Percentiles rank a stretch among this genome's conserved stretches.
Conservation (phyloP, 192 early-diverging fungal species). For the Umbelopsis sp. region DNA sequence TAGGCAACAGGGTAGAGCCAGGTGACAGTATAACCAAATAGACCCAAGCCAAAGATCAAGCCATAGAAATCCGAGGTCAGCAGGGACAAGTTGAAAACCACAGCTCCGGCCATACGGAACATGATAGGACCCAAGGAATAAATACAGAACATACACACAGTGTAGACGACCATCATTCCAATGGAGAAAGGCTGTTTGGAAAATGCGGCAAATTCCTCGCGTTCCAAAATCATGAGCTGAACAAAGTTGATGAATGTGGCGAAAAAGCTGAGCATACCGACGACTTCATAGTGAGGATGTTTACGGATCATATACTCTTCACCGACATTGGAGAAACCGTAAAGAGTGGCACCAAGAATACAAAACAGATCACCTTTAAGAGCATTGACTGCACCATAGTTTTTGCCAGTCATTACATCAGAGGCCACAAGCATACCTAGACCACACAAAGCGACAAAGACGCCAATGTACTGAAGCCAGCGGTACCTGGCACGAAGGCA, state of each 20-base stretch:
- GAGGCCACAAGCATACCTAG: slow-evolving; percentile 67
- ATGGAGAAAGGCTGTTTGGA: slow-evolving; percentile 31
- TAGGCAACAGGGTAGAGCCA: slow-evolving; percentile 70
- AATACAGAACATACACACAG: slow-evolving; percentile 68
- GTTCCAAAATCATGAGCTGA: slow-evolving; percentile 71
- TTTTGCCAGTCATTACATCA: slow-evolving; percentile 64
- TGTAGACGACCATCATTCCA: slow-evolving; percentile 66
- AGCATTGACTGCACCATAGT: slow-evolving; percentile 54
- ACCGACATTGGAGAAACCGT: slow-evolving; percentile 71
- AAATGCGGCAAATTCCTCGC: slow-evolving; percentile 47
- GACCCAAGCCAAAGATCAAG: slow-evolving; percentile 69
- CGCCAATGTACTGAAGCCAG: slow-evolving; percentile 69
- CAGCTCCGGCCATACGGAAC: slow-evolving; percentile 70
- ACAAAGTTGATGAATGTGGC: slow-evolving; percentile 72
- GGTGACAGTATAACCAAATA: slow-evolving; percentile 63
- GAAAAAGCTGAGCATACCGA: slow-evolving; percentile 75
- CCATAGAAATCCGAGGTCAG: slow-evolving; percentile 83
- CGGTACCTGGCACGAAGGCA: slow-evolving; percentile 65
- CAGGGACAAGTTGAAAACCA: slow-evolving; percentile 77
- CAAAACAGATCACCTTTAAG: slow-evolving; percentile 75
- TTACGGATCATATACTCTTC: slow-evolving; percentile 77
- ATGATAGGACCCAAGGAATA: slow-evolving; percentile 73
- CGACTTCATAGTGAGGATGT: slow-evolving; percentile 72
- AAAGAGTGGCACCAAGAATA: slow-evolving; percentile 71
- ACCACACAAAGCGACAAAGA: slow-evolving; percentile 66